Percentiles rank a stretch among this genome's conserved stretches.
Evolutionary conservation across 148 eudicot genomes (phyloP).

Genomic region (Cornus florida): DNA sequence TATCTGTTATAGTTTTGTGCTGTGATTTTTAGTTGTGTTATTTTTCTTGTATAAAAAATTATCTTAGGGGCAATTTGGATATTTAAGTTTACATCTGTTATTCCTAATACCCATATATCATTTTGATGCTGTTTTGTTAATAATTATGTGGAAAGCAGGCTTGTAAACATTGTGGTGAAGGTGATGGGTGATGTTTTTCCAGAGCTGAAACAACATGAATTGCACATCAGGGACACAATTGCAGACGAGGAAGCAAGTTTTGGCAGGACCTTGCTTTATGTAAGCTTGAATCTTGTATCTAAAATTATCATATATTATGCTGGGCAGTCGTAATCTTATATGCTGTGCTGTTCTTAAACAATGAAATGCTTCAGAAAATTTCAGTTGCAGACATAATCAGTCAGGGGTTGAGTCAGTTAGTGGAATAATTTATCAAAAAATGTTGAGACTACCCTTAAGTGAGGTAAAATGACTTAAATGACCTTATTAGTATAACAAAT

Average conservation of each 20-base stretch:
- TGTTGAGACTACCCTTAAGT: too few relatives aligned
- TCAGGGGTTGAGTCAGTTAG: too few relatives aligned
- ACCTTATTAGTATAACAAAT: too few relatives aligned
- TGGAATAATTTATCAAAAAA: too few relatives aligned
- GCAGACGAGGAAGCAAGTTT: conserved; percentile 90
- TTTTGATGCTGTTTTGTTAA: not conserved
- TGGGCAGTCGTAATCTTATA: not conserved
- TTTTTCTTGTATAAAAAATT: not conserved
- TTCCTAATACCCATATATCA: not conserved
- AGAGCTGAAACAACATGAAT: conserved; percentile 73
- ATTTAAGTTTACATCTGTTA: not conserved
- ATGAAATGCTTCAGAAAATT: not conserved
- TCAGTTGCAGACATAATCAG: not conserved
- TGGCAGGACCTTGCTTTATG: conserved; percentile 84
- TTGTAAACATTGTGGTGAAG: conserved; percentile 76
- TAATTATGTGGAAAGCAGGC: conserved; percentile 43
- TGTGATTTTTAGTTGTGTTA: not conserved
- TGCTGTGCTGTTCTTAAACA: not conserved
- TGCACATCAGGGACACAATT: conserved; percentile 65
- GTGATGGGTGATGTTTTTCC: conserved; percentile 85
- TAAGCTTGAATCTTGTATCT: conserved; percentile 27
- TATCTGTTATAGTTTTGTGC: conserved; percentile 10
- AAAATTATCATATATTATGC: too few relatives aligned
- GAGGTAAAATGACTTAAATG: too few relatives aligned
- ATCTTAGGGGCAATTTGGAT: not conserved